Base-by-base conservation (phyloP, 129 eudicot genomes). In the Escallonia rubra region DNA sequence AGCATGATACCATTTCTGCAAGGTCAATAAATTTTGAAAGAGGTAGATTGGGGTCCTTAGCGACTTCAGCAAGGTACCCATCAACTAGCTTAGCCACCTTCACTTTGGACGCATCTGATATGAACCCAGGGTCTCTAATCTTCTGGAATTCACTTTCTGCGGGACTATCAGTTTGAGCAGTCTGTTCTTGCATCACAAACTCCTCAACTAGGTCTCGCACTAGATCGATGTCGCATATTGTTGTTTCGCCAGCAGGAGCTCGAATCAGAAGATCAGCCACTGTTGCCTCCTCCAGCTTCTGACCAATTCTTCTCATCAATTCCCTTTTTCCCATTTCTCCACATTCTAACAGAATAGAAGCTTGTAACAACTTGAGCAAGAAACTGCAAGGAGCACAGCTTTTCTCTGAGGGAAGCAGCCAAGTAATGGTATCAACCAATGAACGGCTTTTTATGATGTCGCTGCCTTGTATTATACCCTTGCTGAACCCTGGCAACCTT, bases 71-170 rank as follows among this genome's bases (percentile, higher is more conserved):
- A 61, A 90, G 87, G 78, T 85, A 90, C 39, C 87, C 86, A 65
- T 90, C 95, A 49, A 87, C 74, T n/a, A 87, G 62, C 80, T 82
- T 84, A 7, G 95, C 89, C 66, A 87, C 97, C 74, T 69, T 87
- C 39, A 68, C 73, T 70, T 82, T 87, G 51, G 82, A 79, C 66
- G 50, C 74, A 61, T 84, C 79, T 11, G 86, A 71, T 43, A 74
- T 42, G 48, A 69, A 57, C 53, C 72, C 77, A 47, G 81, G 75
- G 43, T 38, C 73, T 53, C 64, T 81, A n/a, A 77, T 63, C 71
- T 89, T 83, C 72, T 23, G 62, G 34, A 76, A 80, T 61, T 85
- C 89, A 40, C 48, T 63, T 60, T 81, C 96, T 2, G 43, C 38
- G 43, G 70, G 70, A 75, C 62, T 61, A 59, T 74, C 61, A 62